Evolutionary conservation across 306 rosid species (phyloP), one percentile per base, ranked within the genome.

Genomic region (Boehmeria nivea): DNA sequence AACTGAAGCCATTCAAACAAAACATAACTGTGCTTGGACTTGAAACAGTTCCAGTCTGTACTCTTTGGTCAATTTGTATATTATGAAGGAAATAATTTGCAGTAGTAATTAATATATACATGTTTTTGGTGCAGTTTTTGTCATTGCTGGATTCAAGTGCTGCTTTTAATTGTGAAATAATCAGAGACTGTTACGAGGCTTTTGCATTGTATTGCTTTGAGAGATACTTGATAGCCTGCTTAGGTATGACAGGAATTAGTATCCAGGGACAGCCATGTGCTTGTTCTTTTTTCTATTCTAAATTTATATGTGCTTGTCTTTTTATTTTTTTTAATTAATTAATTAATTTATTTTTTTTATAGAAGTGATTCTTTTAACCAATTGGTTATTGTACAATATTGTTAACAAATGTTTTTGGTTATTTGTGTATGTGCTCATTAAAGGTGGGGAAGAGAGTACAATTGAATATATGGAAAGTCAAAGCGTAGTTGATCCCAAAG

Each of bases 141-240:
- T 93, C 96, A 28, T 81, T 87, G 62, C 66, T 93, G 78, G 82
- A 87, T 82, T 77, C 99, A 66, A 62, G 75, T 72, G 95, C 83
- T 13, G 99, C 99, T 61, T 93, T 93, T 72, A 83, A 93, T 69
- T 87, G 88, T 63, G 96, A 88, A 85, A 70, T 84, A 60, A 85
- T 93, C 51, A 81, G 99, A 61, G 99, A 93, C 69, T 93, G 96
- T 76, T 93, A 93, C 18, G 99, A 93, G 78, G 96, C 99, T 36
- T 93, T 93, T 81, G 99, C 99, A 15, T 74, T 93, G 64, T 93
- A 93, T 77, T 93, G 99, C 80, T 93, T 93, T 68, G 96, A 81
- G 74, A 79, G 99, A 83, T 93, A 93, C 72, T 74, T 93, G 76
- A 93, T 87, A 67, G 96, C 95, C 61, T 87, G 99, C 81, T 76